Evolutionary conservation across 495 filamentous ascomycete species (phyloP).

Genomic region (Aspergillus avenaceus): DNA sequence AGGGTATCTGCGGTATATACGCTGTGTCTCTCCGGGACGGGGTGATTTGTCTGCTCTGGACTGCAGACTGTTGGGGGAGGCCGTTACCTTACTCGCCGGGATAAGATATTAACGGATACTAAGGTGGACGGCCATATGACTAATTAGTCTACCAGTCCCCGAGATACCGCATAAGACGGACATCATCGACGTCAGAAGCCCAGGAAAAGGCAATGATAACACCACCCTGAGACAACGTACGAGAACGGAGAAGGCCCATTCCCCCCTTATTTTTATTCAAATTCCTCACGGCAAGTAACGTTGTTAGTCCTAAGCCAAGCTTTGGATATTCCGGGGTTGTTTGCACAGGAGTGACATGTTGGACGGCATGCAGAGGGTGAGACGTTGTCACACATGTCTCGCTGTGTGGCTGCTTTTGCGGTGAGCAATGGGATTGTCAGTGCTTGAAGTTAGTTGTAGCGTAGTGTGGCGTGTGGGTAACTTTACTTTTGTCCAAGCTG

Average conservation of each 20-base stretch:
- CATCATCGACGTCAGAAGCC: no score
- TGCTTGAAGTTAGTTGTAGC: not conserved
- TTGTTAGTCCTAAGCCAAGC: constrained; percentile 3
- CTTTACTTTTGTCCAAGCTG: not conserved
- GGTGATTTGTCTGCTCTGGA: not conserved
- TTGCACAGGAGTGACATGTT: constrained; percentile 1
- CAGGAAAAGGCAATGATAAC: no score
- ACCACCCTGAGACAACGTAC: no score
- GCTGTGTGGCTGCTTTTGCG: not conserved
- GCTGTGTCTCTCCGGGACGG: not conserved
- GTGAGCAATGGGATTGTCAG: not conserved
- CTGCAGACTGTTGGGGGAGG: not conserved
- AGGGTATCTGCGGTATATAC: not conserved
- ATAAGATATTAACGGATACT: not conserved
- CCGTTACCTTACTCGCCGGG: not conserved
- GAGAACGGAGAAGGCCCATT: no score
- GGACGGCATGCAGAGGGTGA: constrained; percentile 1
- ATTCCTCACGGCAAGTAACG: not conserved
- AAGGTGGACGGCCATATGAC: not conserved
- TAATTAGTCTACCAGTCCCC: not conserved
- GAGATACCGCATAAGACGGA: no score
- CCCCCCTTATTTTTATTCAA: no score
- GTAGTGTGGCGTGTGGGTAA: not conserved
- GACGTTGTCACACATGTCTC: not conserved
- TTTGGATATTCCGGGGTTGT: constrained; percentile 9